These are phyloP conservation scores for Saccharomycopsis schoenii DNA, from an alignment of 805 yeast genomes.

Conservation along the genomic window DNA sequence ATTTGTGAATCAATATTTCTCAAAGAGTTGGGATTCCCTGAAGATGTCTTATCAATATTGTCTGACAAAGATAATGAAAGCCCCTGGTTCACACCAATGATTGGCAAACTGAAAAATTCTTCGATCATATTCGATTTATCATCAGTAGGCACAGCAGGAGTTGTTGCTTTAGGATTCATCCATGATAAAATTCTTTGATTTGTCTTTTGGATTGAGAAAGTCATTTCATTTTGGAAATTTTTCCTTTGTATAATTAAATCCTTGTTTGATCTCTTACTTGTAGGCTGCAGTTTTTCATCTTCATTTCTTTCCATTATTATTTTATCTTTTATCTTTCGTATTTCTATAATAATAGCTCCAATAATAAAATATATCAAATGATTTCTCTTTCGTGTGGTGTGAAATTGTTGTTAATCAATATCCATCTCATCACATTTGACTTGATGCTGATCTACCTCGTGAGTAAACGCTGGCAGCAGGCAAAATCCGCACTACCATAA, in stretches of 20 bases:
- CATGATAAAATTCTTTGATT: slow-evolving; percentile 10
- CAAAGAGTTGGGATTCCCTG: background rate
- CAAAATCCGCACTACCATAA: too few species aligned
- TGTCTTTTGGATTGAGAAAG: background rate
- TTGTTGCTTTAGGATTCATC: slow-evolving; percentile 1
- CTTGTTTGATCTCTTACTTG: slow-evolving; percentile 4
- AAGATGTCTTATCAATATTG: background rate
- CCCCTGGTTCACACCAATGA: slow-evolving; percentile 9
- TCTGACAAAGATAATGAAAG: background rate
- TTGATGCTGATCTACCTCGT: too few species aligned
- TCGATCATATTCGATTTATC: background rate
- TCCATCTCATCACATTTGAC: background rate
- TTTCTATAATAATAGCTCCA: background rate
- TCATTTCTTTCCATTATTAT: background rate
- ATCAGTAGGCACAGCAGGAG: background rate
- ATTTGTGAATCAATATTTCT: background rate
- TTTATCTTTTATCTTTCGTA: background rate
- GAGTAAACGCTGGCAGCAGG: too few species aligned
- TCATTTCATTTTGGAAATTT: slow-evolving; percentile 11
- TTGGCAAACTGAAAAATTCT: slow-evolving; percentile 15
- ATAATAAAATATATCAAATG: too few species aligned
- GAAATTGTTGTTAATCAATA: background rate
- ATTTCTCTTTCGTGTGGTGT: too few species aligned
- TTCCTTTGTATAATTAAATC: slow-evolving; percentile 6
- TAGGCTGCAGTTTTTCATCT: background rate